phyloP scores from a whole-genome alignment of 768 basidiomycete genomes.

The Pholiota microspora region DNA sequence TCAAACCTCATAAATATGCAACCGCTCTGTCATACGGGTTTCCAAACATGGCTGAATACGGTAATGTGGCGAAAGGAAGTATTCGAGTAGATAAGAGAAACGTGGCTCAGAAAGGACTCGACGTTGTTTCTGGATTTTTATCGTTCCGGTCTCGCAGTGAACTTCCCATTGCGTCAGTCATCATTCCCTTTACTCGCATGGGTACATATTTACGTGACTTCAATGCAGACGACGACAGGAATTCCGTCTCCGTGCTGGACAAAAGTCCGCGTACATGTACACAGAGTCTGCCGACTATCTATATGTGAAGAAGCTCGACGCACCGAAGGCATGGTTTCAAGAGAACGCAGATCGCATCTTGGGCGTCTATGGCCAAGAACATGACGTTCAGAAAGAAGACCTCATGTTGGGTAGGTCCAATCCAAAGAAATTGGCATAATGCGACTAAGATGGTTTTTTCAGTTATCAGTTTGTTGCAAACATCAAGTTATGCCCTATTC shows the following conservation, averaged over 20 bases:
- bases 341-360: conserved; percentile 65
- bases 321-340: conserved; percentile 73
- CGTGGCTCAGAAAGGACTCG: conserved; percentile 46
- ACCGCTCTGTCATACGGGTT: conserved; percentile 35
- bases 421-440: background rate
- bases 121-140: conserved; percentile 42
- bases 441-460: background rate
- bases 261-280: conserved; percentile 64
- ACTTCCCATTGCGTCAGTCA: conserved; percentile 32
- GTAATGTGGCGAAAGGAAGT: conserved; percentile 45
- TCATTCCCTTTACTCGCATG: background rate
- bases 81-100: conserved; percentile 16
- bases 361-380: conserved; percentile 45
- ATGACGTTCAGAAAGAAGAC: conserved; percentile 57
- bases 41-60: conserved; percentile 59
- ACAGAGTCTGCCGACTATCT: conserved; percentile 70
- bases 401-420: conserved; percentile 45
- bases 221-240: conserved; percentile 51
- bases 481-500: conserved; percentile 71
- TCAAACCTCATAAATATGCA: conserved; percentile 46
- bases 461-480: conserved; percentile 70
- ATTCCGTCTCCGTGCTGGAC: conserved; percentile 60
- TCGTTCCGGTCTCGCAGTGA: conserved; percentile 31
- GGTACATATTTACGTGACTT: conserved; percentile 13
- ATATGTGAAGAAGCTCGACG: conserved; percentile 60